phyloP scores from a whole-genome alignment of 371 early-diverging fungal species.

The Syncephalis fuscata region DNA sequence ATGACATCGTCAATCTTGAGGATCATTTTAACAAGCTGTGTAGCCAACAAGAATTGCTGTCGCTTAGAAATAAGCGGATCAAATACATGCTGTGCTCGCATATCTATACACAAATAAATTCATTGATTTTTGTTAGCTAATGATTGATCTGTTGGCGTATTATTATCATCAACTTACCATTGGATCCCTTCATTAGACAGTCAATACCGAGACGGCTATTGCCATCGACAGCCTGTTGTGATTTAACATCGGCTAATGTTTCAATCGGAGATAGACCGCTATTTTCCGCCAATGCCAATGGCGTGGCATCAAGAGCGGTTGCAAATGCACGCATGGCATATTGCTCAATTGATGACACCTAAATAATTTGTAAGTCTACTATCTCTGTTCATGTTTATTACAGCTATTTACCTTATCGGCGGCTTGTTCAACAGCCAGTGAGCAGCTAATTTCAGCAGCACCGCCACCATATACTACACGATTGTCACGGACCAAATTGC shows the following conservation, averaged over 20 bases:
- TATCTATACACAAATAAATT: slow-evolving; percentile 32
- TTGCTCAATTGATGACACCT: slow-evolving; percentile 84
- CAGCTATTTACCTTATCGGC: slow-evolving; percentile 57
- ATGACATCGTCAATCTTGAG: slow-evolving; percentile 89
- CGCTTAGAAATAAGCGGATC: slow-evolving; percentile 98
- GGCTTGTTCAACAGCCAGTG: slow-evolving; percentile 80
- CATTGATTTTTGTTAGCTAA: neutral
- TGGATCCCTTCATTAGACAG: slow-evolving; percentile 80
- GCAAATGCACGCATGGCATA: slow-evolving; percentile 98
- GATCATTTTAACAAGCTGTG: slow-evolving; percentile 98
- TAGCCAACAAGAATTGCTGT: slow-evolving; percentile 94
- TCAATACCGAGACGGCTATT: slow-evolving; percentile 91
- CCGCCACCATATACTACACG: slow-evolving; percentile 99
- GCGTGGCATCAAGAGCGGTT: slow-evolving; percentile 92
- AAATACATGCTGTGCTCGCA: slow-evolving; percentile 94
- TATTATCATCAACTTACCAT: slow-evolving; percentile 25
- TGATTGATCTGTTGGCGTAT: neutral
- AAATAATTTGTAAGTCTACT: neutral
- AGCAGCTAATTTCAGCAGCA: slow-evolving; percentile 93
- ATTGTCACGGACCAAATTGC: slow-evolving; percentile 94
- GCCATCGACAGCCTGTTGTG: slow-evolving; percentile 73
- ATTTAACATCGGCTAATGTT: slow-evolving; percentile 85
- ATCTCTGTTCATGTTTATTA: slow-evolving; percentile 3
- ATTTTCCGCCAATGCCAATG: slow-evolving; percentile 96
- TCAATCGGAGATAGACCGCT: slow-evolving; percentile 94